Evolutionary conservation across 768 basidiomycete genomes (phyloP), one percentile per base, ranked within the genome.

Genomic region (Tricholoma terreum): DNA sequence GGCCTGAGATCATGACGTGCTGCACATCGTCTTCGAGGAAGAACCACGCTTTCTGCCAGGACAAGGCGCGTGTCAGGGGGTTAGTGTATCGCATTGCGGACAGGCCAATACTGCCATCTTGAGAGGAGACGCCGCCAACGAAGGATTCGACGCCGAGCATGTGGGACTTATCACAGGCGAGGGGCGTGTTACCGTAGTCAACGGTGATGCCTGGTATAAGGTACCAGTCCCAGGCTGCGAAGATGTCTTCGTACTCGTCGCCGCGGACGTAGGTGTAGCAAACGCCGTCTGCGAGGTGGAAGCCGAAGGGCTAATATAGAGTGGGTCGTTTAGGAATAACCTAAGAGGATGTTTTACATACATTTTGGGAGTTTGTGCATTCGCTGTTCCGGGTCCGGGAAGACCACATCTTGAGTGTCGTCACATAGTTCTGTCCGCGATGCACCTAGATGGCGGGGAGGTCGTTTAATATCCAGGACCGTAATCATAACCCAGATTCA

Each of bases 221-320:
- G 61, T 89, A 83, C 89, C 89, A 91, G 67, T 91, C 86, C 88
- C 87, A 88, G 2, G 83, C 76, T 1, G 84, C 87, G 2, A 82
- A 73, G 21, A 88, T 89, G 63, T 90, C 86, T 64, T 87, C 85
- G 63, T 90, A 90, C 67, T 90, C 89, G 63, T 82, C 71, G 8
- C 89, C 89, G 43, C 72, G 71, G 21, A 86, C 62, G 67, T 89
- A 88, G 1, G 84, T 89, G 67, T 85, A 84, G 8, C 83, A 67
- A 0, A 79, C 77, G 1, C 87, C 88, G 54, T 89, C 85, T 2
- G 86, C 77, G 3, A 91, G 75, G 62, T 91, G 89, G 72, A 89
- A 87, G 4, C 86, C 87, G 17, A 81, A 72, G 3, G 82, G 84
- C 82, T 83, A 57, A 33, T 58, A 46, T 15, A 31, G 24, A 33